phyloP scores from a whole-genome alignment of 2,329 filamentous ascomycete genomes.

The Phaeosphaeria sp. region DNA sequence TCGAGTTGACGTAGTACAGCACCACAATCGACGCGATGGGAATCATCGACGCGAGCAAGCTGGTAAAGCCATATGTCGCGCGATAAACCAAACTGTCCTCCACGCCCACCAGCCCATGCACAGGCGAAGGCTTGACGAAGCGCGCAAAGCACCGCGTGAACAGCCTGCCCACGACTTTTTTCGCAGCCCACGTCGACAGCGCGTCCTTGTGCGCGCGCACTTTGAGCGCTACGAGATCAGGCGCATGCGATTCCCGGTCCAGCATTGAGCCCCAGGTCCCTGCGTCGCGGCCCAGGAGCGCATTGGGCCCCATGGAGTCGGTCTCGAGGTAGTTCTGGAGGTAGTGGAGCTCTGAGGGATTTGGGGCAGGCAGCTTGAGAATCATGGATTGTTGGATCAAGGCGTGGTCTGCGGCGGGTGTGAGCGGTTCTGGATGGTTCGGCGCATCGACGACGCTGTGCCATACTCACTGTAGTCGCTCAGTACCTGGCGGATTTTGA shows the following conservation, averaged over 20 bases:
- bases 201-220: conserved; percentile 1
- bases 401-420: conserved; percentile 11
- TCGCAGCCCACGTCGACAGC: background rate
- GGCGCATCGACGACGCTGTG: too few relatives aligned
- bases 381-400: conserved; percentile 23
- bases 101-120: conserved; percentile 10
- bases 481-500: too few relatives aligned
- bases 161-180: background rate
- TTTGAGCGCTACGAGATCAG: conserved; percentile 17
- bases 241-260: conserved; percentile 4
- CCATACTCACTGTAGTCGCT: too few relatives aligned
- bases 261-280: conserved; percentile 15
- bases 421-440: conserved; percentile 6
- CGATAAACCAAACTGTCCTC: conserved; percentile 17
- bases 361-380: conserved; percentile 4
- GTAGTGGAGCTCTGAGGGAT: background rate
- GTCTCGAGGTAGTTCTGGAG: conserved; percentile 2
- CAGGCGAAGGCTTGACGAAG: conserved; percentile 14
- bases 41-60: conserved; percentile 25
- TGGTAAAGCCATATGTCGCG: conserved; percentile 24
- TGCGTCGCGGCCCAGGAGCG: conserved; percentile 13
- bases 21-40: conserved; percentile 29
- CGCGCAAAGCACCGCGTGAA: conserved; percentile 12
- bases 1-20: conserved; percentile 15
- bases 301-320: conserved; percentile 8